Conservation (phyloP, 228 moss, liverwort and hornwort genomes). For the Sphagnum magellanicum region DNA sequence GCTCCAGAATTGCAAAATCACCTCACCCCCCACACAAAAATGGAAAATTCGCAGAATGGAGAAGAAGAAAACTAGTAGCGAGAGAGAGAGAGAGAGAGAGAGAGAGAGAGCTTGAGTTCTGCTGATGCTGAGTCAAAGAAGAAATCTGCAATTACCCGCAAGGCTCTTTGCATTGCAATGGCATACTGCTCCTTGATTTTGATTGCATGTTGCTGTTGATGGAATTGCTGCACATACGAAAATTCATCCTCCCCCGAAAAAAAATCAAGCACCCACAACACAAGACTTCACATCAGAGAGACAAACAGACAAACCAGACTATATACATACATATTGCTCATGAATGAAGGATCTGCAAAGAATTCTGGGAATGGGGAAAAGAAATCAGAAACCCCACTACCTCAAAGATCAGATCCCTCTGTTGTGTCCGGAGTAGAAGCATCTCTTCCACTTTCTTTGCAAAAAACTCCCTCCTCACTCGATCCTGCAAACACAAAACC, state of each 20-base stretch:
- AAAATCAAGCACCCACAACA: too few relatives aligned
- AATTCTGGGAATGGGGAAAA: too few relatives aligned
- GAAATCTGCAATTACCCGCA: conserved; percentile 17
- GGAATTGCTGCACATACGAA: conserved; percentile 19
- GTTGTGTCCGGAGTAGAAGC: conserved; percentile 18
- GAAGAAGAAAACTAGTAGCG: too few relatives aligned
- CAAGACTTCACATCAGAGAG: too few relatives aligned
- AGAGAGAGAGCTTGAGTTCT: too few relatives aligned
- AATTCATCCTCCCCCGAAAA: neutral
- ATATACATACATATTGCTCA: too few relatives aligned
- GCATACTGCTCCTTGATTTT: conserved; percentile 35
- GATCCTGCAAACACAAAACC: conserved; percentile 17
- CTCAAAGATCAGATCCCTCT: conserved; percentile 21
- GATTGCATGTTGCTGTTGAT: conserved; percentile 17
- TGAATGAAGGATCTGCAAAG: too few relatives aligned
- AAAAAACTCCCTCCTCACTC: conserved; percentile 19
- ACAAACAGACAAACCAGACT: too few relatives aligned
- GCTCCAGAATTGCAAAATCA: too few relatives aligned
- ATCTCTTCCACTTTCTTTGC: conserved; percentile 33
- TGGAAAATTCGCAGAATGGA: too few relatives aligned
- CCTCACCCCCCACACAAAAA: too few relatives aligned
- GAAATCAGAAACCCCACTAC: conserved; percentile 1
- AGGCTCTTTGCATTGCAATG: conserved; percentile 30
- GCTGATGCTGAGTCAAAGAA: neutral
- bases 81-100: too few relatives aligned